Evolutionary conservation across 257 asterid genomes (phyloP).

Genomic region (Vinca minor): DNA sequence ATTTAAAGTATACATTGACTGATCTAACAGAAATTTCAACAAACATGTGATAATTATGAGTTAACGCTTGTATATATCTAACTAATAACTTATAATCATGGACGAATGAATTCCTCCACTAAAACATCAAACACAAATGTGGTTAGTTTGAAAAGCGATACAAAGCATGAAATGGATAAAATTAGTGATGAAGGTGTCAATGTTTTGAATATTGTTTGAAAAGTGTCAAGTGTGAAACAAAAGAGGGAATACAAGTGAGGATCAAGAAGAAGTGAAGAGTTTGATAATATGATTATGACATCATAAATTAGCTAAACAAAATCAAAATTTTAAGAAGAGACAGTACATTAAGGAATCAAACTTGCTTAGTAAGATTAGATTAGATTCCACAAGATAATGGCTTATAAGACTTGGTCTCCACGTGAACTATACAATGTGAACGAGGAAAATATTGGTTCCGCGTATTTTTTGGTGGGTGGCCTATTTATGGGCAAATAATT

Average conservation of each 20-base stretch:
- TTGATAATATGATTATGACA: background rate
- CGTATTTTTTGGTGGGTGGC: constrained; percentile 10
- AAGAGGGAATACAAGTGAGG: background rate
- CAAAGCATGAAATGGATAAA: too few species aligned
- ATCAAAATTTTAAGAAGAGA: background rate
- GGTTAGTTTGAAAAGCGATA: too few species aligned
- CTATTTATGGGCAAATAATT: too few species aligned
- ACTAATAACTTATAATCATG: too few species aligned
- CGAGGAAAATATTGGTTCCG: too few species aligned
- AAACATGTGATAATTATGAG: too few species aligned
- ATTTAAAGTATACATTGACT: too few species aligned
- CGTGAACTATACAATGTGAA: background rate
- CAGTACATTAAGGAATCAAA: background rate
- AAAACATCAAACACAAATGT: too few species aligned
- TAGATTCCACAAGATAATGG: background rate
- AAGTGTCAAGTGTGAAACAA: background rate
- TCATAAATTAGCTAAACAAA: background rate
- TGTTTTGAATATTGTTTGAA: background rate
- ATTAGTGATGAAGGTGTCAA: too few species aligned
- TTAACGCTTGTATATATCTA: too few species aligned
- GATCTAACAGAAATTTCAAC: too few species aligned
- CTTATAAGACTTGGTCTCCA: background rate
- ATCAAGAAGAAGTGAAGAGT: background rate
- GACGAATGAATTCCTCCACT: too few species aligned
- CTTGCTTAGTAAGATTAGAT: background rate